Evolutionary conservation across 495 filamentous ascomycete genomes (phyloP).

Genomic region (Penicillium arizonense): DNA sequence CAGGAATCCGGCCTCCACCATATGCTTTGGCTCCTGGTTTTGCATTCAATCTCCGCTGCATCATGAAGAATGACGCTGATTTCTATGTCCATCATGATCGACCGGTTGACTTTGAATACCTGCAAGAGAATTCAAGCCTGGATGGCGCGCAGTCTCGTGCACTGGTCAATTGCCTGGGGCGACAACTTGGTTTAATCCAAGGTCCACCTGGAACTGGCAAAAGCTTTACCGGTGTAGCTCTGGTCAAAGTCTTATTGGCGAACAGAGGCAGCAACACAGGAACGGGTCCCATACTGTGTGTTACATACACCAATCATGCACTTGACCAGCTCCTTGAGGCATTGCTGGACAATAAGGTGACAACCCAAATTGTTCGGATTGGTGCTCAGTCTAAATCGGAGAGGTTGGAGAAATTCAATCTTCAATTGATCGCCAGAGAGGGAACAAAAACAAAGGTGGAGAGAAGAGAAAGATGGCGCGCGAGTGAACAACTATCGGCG

Average conservation of each 20-base stretch:
- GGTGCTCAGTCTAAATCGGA: conserved; percentile 66
- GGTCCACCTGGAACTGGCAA: conserved; percentile 85
- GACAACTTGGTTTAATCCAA: conserved; percentile 65
- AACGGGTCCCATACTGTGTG: conserved; percentile 65
- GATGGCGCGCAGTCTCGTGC: conserved; percentile 59
- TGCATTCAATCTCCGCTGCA: conserved; percentile 48
- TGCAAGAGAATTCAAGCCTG: conserved; percentile 47
- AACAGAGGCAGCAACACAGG: conserved; percentile 43
- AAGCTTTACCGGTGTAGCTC: conserved; percentile 56
- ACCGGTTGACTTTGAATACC: conserved; percentile 34
- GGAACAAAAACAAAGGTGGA: conserved; percentile 40
- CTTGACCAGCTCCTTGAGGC: conserved; percentile 72
- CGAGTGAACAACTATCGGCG: conserved; percentile 10
- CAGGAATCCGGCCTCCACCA: conserved; percentile 42
- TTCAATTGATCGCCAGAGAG: conserved; percentile 35
- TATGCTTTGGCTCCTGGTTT: conserved; percentile 54
- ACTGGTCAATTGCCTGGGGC: conserved; percentile 54
- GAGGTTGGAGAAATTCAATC: conserved; percentile 33
- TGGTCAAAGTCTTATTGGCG: conserved; percentile 61
- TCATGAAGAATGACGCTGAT: conserved; percentile 36
- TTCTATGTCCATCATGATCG: conserved; percentile 32
- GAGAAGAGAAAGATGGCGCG: conserved; percentile 17
- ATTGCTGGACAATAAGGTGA: conserved; percentile 51
- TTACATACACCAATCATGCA: conserved; percentile 72
- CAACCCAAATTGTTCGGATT: conserved; percentile 62